Conservation (phyloP, 352 stramenopile species). For the Phytophthora cactorum region DNA sequence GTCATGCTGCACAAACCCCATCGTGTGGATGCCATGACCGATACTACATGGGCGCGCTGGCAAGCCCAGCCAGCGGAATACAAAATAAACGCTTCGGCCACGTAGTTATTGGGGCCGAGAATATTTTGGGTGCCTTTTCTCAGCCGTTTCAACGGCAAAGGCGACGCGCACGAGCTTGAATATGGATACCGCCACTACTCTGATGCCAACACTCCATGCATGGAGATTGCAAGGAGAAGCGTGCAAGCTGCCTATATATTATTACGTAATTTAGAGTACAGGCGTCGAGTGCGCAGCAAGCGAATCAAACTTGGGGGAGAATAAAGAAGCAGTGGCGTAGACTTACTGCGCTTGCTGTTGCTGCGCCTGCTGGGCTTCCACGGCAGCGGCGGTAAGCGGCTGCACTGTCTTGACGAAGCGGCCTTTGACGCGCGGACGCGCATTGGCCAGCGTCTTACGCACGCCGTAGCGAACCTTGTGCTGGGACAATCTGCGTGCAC, state of each 20-base stretch:
- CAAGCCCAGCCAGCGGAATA: too few relatives aligned
- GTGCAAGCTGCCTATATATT: constrained; percentile 25
- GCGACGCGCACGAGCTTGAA: background rate
- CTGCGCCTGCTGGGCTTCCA: constrained; percentile 42
- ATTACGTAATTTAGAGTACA: constrained; percentile 35
- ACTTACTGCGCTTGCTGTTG: constrained; percentile 8
- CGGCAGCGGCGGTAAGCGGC: constrained; percentile 70
- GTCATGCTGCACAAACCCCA: too few relatives aligned
- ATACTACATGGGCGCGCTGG: too few relatives aligned
- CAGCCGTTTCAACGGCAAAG: background rate
- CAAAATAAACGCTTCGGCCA: too few relatives aligned
- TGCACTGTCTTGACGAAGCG: constrained; percentile 87
- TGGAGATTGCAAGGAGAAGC: constrained; percentile 2
- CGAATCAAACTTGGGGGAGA: constrained; percentile 1
- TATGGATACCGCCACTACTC: background rate
- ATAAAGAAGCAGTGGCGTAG: background rate
- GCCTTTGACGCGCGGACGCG: constrained; percentile 76
- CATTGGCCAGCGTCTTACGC: constrained; percentile 82
- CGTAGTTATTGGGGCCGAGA: too few relatives aligned
- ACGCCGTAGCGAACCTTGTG: constrained; percentile 83
- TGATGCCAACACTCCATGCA: too few relatives aligned
- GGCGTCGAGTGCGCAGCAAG: constrained; percentile 21
- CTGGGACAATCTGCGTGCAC: constrained; percentile 71
- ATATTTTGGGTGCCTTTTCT: constrained; percentile 4
- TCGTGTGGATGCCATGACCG: too few relatives aligned